These are phyloP conservation scores for Periconia sp. DNA, from an alignment of 2,329 filamentous ascomycete genomes.

Conservation along the genomic window DNA sequence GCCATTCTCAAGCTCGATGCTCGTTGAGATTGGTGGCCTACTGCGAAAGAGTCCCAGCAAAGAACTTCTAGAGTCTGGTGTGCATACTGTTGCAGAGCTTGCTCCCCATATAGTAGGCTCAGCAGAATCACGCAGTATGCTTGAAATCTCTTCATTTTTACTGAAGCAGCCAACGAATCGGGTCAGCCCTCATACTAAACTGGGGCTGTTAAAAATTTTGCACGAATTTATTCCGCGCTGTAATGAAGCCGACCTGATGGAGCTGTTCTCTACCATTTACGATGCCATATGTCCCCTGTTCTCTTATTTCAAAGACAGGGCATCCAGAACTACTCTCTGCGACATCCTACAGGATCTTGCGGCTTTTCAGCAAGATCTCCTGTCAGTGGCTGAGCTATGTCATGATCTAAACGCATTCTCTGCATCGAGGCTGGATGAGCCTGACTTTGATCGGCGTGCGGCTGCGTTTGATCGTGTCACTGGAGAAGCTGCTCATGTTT, in stretches of 20 bases:
- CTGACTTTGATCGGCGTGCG: slow-evolving; percentile 83
- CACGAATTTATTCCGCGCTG: slow-evolving; percentile 76
- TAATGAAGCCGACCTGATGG: slow-evolving; percentile 56
- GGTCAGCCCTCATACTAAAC: slow-evolving; percentile 82
- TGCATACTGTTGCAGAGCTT: slow-evolving; percentile 74
- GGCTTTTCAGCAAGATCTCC: slow-evolving; percentile 61
- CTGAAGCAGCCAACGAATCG: slow-evolving; percentile 81
- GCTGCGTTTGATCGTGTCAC: slow-evolving; percentile 75
- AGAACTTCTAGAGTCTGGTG: slow-evolving; percentile 75
- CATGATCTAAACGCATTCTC: slow-evolving; percentile 79
- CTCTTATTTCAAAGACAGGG: slow-evolving; percentile 82
- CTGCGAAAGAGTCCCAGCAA: slow-evolving; percentile 65
- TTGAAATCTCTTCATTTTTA: slow-evolving; percentile 78
- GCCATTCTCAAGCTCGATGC: slow-evolving; percentile 67
- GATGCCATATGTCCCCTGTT: slow-evolving; percentile 78
- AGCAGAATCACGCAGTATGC: slow-evolving; percentile 70
- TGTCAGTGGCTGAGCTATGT: slow-evolving; percentile 69
- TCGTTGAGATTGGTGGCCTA: slow-evolving; percentile 56
- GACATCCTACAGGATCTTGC: slow-evolving; percentile 73
- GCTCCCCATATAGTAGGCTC: slow-evolving; percentile 52
- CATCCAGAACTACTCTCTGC: slow-evolving; percentile 73
- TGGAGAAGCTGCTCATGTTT: slow-evolving; percentile 58
- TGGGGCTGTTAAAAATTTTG: slow-evolving; percentile 75
- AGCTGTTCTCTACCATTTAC: slow-evolving; percentile 68
- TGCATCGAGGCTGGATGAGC: slow-evolving; percentile 72